These are phyloP conservation scores for Rutstroemia sp. DNA, from an alignment of 2,329 filamentous ascomycete genomes.

Conservation along the genomic window DNA sequence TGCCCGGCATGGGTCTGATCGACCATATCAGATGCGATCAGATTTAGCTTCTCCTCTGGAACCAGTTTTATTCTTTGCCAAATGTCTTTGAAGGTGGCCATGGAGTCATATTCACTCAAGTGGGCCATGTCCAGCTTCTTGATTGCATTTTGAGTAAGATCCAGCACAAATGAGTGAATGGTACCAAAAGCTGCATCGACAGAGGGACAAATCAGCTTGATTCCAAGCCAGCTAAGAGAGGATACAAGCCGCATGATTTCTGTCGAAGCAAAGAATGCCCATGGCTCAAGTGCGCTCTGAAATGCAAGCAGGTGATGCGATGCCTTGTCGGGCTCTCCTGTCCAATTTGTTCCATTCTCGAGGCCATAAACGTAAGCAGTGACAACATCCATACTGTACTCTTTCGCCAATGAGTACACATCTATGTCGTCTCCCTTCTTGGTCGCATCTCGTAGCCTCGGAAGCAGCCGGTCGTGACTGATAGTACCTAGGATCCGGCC, in stretches of 20 bases:
- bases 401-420: neutral
- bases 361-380: neutral
- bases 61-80: neutral
- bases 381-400: constrained; percentile 1
- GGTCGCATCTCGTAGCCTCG: neutral
- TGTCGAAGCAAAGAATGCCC: neutral
- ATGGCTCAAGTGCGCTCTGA: neutral
- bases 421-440: neutral
- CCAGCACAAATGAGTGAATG: neutral
- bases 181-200: neutral
- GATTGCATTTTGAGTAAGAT: neutral
- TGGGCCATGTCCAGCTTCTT: neutral
- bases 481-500: neutral
- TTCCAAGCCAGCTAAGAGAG: neutral
- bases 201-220: neutral
- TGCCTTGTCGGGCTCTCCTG: neutral
- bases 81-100: neutral
- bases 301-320: neutral
- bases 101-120: neutral
- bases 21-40: constrained; percentile 60
- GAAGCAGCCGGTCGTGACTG: neutral
- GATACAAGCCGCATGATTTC: neutral
- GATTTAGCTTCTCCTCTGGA: neutral
- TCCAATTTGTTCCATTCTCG: neutral
- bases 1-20: constrained; percentile 72